A percentile compares a stretch with the other conserved stretches of the same genome.
These are phyloP conservation scores for Craspedostauros australis DNA, from an alignment of 108 stramenopile genomes.

Conservation along the genomic window DNA sequence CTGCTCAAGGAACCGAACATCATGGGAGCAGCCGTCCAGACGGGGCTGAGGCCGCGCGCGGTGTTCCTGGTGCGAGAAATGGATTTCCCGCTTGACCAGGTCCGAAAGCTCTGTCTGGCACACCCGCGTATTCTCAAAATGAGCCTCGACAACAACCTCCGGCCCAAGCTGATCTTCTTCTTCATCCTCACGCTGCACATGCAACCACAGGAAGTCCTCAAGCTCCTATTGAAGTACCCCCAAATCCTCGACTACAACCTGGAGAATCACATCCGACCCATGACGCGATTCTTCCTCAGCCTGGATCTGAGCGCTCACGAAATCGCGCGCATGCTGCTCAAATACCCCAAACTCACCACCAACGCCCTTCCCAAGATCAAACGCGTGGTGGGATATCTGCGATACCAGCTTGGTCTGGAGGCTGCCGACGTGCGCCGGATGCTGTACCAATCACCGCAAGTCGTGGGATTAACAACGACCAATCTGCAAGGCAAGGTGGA, in stretches of 20 bases:
- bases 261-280: slow-evolving; percentile 62
- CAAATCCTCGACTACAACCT: slow-evolving; percentile 67
- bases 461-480: slow-evolving; percentile 42
- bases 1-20: slow-evolving; percentile 54
- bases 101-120: slow-evolving; percentile 43
- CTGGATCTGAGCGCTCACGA: slow-evolving; percentile 46
- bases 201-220: slow-evolving; percentile 37
- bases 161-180: slow-evolving; percentile 70
- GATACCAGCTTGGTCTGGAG: slow-evolving; percentile 59
- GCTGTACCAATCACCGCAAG: slow-evolving; percentile 69
- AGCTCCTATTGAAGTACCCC: slow-evolving; percentile 57
- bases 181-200: slow-evolving; percentile 66
- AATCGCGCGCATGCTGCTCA: slow-evolving; percentile 46
- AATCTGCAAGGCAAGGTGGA: slow-evolving; percentile 51
- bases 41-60: slow-evolving; percentile 53
- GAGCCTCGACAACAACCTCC: slow-evolving; percentile 60
- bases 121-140: slow-evolving; percentile 62
- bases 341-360: slow-evolving; percentile 66
- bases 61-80: slow-evolving; percentile 56
- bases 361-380: slow-evolving; percentile 66
- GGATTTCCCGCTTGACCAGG: slow-evolving; percentile 38
- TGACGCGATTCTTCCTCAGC: slow-evolving; percentile 54
- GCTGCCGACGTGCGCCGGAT: slow-evolving; percentile 64
- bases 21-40: slow-evolving; percentile 41
- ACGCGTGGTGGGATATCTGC: slow-evolving; percentile 56